A percentile compares a stretch with the other conserved stretches of the same genome.
Evolutionary conservation across 2,329 filamentous ascomycete species (phyloP).

Genomic region (Pseudogymnoascus sp.): DNA sequence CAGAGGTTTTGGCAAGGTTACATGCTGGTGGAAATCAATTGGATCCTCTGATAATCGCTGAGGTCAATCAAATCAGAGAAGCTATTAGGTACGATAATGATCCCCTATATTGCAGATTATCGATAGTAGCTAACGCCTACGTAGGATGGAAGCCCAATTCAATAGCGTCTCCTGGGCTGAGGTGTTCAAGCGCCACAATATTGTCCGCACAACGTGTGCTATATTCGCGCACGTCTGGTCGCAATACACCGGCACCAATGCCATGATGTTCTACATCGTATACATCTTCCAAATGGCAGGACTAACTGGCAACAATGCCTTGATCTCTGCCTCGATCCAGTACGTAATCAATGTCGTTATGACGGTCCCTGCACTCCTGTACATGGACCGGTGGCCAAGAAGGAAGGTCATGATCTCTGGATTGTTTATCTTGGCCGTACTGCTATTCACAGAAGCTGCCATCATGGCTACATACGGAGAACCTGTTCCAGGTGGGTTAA

Average conservation of each 20-base stretch:
- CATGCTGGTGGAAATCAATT: slow-evolving; percentile 47
- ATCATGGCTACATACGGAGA: slow-evolving; percentile 7
- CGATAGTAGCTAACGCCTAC: neutral
- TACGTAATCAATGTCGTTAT: slow-evolving; percentile 14
- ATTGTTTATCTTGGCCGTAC: neutral
- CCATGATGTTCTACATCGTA: slow-evolving; percentile 30
- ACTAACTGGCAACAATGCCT: slow-evolving; percentile 28
- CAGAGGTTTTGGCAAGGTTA: slow-evolving; percentile 44
- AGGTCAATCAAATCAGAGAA: slow-evolving; percentile 43
- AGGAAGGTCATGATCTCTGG: neutral
- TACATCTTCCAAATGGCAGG: slow-evolving; percentile 33
- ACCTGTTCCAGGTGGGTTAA: neutral
- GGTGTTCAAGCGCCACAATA: neutral
- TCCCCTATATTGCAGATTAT: neutral
- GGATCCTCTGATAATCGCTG: slow-evolving; percentile 47
- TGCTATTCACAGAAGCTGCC: neutral
- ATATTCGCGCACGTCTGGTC: slow-evolving; percentile 17
- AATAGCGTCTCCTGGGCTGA: neutral
- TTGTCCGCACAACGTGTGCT: neutral
- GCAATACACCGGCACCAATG: slow-evolving; percentile 20
- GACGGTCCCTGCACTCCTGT: slow-evolving; percentile 9
- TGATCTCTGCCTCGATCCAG: slow-evolving; percentile 23
- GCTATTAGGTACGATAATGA: neutral
- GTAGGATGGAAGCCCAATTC: neutral
- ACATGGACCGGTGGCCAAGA: slow-evolving; percentile 8